These are phyloP conservation scores for Colletotrichum somersetense DNA, from an alignment of 2,329 filamentous ascomycete genomes.

Conservation along the genomic window DNA sequence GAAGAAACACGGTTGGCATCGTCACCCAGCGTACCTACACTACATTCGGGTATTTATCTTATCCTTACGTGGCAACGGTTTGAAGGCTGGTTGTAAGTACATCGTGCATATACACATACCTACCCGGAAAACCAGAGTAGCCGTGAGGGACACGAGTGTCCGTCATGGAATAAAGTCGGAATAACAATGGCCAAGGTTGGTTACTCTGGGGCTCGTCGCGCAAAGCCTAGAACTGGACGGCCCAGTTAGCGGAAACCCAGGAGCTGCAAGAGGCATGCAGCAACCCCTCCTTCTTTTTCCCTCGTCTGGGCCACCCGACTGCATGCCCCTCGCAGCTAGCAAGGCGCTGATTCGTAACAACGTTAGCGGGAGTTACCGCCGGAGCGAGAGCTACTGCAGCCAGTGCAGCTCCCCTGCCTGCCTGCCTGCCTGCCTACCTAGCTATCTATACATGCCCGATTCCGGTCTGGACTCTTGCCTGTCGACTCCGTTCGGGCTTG, in stretches of 20 bases:
- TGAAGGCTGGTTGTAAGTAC: too few relatives aligned
- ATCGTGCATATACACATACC: too few relatives aligned
- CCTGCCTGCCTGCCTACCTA: neutral
- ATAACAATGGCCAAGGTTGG: neutral
- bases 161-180: neutral
- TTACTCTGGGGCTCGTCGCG: neutral
- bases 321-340: neutral
- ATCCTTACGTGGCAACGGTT: neutral
- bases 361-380: neutral
- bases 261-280: neutral
- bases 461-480: neutral
- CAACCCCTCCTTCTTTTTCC: neutral
- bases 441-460: neutral
- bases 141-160: too few relatives aligned
- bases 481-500: neutral
- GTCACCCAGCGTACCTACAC: neutral
- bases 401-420: neutral
- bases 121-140: too few relatives aligned
- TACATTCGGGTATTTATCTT: neutral
- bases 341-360: slow-evolving; percentile 17
- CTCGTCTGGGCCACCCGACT: neutral
- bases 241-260: too few relatives aligned
- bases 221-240: neutral
- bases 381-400: slow-evolving; percentile 21
- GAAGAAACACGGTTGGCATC: neutral